Evolutionary conservation across 164 flowering plant species (phyloP).

Genomic region (Akebia trifoliata): DNA sequence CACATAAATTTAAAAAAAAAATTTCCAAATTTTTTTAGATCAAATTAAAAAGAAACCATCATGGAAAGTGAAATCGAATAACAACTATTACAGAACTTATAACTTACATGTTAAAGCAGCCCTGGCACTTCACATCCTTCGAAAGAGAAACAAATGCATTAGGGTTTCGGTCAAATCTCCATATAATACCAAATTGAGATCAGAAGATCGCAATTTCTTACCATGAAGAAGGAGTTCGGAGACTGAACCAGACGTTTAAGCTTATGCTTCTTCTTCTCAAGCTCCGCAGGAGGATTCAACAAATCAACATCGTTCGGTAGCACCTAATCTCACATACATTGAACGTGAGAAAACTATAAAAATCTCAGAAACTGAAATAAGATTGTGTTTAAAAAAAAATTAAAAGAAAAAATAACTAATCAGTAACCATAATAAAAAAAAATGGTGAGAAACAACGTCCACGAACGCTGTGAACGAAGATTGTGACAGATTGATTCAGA

Average conservation of each 20-base stretch:
- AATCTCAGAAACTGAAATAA: neutral
- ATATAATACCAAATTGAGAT: neutral
- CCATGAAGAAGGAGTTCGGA: constrained; percentile 58
- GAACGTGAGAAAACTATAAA: neutral
- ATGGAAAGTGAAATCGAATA: neutral
- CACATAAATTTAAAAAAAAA: neutral
- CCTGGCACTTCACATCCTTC: constrained; percentile 56
- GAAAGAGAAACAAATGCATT: neutral
- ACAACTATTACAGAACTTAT: neutral
- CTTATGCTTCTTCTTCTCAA: constrained; percentile 58
- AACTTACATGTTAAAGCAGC: constrained; percentile 55
- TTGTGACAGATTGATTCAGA: neutral
- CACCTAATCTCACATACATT: constrained; percentile 22
- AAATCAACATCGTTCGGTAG: constrained; percentile 51
- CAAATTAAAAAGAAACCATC: no score
- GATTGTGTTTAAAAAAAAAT: neutral
- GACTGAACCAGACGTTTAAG: constrained; percentile 54
- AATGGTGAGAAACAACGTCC: neutral
- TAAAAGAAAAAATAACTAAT: no score
- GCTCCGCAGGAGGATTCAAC: constrained; percentile 54
- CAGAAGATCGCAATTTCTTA: constrained; percentile 2
- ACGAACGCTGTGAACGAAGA: neutral
- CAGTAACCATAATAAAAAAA: neutral
- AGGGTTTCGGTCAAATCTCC: neutral
- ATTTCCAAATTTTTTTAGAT: neutral